Conservation (phyloP, 2,329 filamentous ascomycete species). For the Colletotrichum sp. region DNA sequence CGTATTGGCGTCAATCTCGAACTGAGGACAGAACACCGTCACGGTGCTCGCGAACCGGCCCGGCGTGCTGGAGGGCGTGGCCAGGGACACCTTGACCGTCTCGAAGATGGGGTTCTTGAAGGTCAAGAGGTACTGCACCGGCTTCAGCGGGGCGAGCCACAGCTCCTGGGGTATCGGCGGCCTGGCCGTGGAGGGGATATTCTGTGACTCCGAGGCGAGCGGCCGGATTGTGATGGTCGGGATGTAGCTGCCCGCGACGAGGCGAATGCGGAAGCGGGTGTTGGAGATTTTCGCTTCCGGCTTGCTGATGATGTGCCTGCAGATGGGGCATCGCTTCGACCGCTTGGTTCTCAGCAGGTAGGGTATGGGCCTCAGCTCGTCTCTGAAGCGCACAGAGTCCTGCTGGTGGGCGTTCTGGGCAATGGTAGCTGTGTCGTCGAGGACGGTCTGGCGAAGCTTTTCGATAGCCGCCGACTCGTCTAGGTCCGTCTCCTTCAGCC, state of each 20-base stretch:
- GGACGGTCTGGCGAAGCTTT: constrained; percentile 63
- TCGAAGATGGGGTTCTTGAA: constrained; percentile 96
- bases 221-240: constrained; percentile 79
- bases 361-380: constrained; percentile 81
- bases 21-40: constrained; percentile 92
- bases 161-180: constrained; percentile 40
- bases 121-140: constrained; percentile 83
- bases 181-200: constrained; percentile 23
- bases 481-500: constrained; percentile 67
- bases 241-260: constrained; percentile 88
- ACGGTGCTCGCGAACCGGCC: constrained; percentile 80
- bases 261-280: constrained; percentile 89
- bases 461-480: constrained; percentile 68
- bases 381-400: constrained; percentile 66
- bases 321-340: constrained; percentile 89
- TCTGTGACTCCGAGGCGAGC: constrained; percentile 45
- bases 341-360: constrained; percentile 89
- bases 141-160: constrained; percentile 61
- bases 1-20: constrained; percentile 94
- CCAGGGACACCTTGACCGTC: constrained; percentile 83
- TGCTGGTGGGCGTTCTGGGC: constrained; percentile 55
- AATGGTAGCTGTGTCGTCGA: constrained; percentile 63
- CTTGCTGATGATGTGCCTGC: constrained; percentile 93
- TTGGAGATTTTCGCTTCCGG: constrained; percentile 90
- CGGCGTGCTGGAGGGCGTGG: constrained; percentile 80